Percentiles rank a stretch among this genome's conserved stretches.
phyloP scores from a whole-genome alignment of 805 yeast species.

The Torulaspora quercuum region DNA sequence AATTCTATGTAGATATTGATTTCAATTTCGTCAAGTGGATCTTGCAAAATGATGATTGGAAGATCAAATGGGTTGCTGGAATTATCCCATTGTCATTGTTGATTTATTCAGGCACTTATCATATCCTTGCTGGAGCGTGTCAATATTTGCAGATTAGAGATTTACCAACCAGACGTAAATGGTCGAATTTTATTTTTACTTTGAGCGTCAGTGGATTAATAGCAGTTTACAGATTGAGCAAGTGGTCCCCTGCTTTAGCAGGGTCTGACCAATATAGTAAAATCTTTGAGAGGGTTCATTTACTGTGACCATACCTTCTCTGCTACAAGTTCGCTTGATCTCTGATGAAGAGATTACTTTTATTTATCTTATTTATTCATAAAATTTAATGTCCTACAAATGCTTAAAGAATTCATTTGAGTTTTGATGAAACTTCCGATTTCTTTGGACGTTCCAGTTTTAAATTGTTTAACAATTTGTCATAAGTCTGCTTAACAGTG shows the following conservation, averaged over 20 bases:
- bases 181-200: conserved; percentile 19
- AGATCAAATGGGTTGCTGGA: conserved; percentile 24
- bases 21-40: conserved; percentile 27
- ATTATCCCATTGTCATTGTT: conserved; percentile 23
- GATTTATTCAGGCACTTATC: conserved; percentile 25
- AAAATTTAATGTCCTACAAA: conserved; percentile 2
- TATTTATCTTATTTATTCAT: conserved; percentile 4
- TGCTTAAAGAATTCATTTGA: too few species aligned
- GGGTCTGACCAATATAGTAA: conserved; percentile 15
- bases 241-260: conserved; percentile 8
- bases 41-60: conserved; percentile 20
- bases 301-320: conserved; percentile 1
- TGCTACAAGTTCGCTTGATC: background rate
- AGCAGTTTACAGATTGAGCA: conserved; percentile 21
- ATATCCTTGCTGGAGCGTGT: conserved; percentile 26
- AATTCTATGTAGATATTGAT: conserved; percentile 18
- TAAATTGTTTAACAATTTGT: conserved; percentile 64
- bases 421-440: conserved; percentile 1
- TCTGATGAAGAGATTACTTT: too few species aligned
- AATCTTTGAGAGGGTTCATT: conserved; percentile 12
- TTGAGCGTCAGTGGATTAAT: conserved; percentile 18
- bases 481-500: conserved; percentile 71
- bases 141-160: conserved; percentile 23
- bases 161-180: conserved; percentile 18
- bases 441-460: conserved; percentile 34